Evolutionary conservation across 208 protist species (phyloP).

Genomic region (Novymonas esmeraldas): DNA sequence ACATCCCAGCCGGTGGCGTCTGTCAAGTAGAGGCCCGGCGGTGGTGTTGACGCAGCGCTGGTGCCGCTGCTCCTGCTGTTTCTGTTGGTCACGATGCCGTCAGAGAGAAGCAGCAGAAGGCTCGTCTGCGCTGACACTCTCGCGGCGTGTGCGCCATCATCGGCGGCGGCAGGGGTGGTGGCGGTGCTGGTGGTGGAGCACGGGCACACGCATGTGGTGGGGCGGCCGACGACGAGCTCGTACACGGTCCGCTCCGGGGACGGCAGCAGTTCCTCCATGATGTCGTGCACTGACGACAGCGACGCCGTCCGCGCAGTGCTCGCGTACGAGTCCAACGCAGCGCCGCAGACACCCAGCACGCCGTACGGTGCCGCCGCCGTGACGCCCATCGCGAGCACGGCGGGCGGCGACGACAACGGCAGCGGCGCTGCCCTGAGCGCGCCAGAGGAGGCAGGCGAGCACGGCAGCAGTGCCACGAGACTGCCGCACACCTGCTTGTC

Average conservation of each 20-base stretch:
- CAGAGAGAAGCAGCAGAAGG: constrained; percentile 17
- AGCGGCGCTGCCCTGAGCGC: background rate
- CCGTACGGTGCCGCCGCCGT: constrained; percentile 11
- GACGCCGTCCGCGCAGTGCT: background rate
- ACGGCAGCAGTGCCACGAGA: constrained; percentile 15
- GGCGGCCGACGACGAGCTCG: constrained; percentile 11
- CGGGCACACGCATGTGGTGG: background rate
- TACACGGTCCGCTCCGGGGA: constrained; percentile 20
- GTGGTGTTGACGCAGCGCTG: background rate
- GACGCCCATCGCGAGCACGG: constrained; percentile 17
- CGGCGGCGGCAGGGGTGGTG: background rate
- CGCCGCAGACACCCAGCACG: constrained; percentile 12
- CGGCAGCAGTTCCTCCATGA: constrained; percentile 20
- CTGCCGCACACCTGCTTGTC: constrained; percentile 8
- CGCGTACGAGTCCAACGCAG: constrained; percentile 9
- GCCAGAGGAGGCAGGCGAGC: background rate
- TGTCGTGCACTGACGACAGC: constrained; percentile 6
- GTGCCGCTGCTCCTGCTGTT: background rate
- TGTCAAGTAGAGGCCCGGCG: constrained; percentile 21
- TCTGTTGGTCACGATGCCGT: constrained; percentile 12
- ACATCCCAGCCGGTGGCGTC: constrained; percentile 1
- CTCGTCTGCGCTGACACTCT: constrained; percentile 15
- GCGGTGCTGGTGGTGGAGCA: background rate
- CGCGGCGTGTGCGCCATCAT: too few species aligned
- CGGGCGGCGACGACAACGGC: constrained; percentile 1